These are phyloP conservation scores for Podospora australis DNA, from an alignment of 495 filamentous ascomycete genomes.

Conservation along the genomic window DNA sequence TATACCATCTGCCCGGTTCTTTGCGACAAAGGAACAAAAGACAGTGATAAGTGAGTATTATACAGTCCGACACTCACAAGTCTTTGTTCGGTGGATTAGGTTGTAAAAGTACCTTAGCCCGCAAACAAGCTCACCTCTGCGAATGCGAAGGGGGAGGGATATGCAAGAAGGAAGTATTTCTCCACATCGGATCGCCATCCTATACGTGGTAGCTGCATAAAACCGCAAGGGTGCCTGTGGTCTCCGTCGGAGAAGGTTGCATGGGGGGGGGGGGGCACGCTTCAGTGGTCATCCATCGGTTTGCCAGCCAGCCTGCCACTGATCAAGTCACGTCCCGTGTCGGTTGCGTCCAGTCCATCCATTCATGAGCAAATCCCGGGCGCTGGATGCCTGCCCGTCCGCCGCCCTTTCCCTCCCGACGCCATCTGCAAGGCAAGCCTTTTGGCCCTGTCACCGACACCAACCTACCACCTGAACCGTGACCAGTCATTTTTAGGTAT, in stretches of 20 bases:
- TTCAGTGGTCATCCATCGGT: slow-evolving; percentile 13
- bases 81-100: too few relatives aligned
- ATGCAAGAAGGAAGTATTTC: slow-evolving; percentile 6
- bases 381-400: slow-evolving; percentile 5
- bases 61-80: too few relatives aligned
- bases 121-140: neutral
- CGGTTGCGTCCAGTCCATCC: slow-evolving; percentile 15
- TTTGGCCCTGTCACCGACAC: too few relatives aligned
- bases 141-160: neutral
- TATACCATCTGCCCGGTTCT: neutral
- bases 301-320: too few relatives aligned
- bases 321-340: slow-evolving; percentile 8
- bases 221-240: neutral
- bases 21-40: neutral
- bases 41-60: neutral
- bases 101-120: too few relatives aligned
- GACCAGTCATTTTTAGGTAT: neutral
- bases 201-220: slow-evolving; percentile 3
- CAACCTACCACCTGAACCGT: too few relatives aligned
- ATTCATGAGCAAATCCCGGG: slow-evolving; percentile 6
- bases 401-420: neutral
- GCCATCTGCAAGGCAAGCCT: neutral
- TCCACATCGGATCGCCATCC: neutral
- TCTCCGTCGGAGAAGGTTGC: slow-evolving; percentile 3
- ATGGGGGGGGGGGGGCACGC: slow-evolving; percentile 6